phyloP scores from a whole-genome alignment of 2,329 filamentous ascomycete genomes.

The Dendryphion nanum region DNA sequence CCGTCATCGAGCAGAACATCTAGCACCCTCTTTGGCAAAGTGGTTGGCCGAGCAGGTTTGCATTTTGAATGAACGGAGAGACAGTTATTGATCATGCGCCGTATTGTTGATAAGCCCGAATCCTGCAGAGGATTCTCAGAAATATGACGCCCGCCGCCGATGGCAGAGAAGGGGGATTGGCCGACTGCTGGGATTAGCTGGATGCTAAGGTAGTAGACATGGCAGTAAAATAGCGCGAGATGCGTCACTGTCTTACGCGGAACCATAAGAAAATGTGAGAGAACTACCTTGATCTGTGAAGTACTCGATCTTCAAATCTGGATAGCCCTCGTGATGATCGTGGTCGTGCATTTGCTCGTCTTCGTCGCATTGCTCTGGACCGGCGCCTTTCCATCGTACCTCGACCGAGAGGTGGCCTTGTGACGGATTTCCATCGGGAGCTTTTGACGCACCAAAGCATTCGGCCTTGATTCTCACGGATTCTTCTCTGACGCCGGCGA shows the following conservation, averaged over 20 bases:
- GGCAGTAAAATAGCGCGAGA: too few relatives aligned
- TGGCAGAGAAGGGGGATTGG: constrained; percentile 34
- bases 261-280: too few relatives aligned
- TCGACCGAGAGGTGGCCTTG: constrained; percentile 37
- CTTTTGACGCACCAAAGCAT: constrained; percentile 16
- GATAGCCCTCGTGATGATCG: constrained; percentile 17
- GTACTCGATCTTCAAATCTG: constrained; percentile 37
- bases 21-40: constrained; percentile 29
- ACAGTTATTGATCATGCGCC: constrained; percentile 29
- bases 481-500: constrained; percentile 23
- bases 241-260: too few relatives aligned
- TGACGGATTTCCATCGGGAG: constrained; percentile 6
- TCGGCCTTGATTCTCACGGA: constrained; percentile 26
- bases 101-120: constrained; percentile 21
- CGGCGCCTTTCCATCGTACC: constrained; percentile 25
- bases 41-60: constrained; percentile 18
- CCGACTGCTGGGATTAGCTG: constrained; percentile 16
- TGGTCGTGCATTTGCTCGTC: constrained; percentile 17
- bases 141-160: constrained; percentile 32
- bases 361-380: constrained; percentile 16
- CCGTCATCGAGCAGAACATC: constrained; percentile 27
- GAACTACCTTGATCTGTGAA: constrained; percentile 35
- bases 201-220: too few relatives aligned
- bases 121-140: constrained; percentile 29
- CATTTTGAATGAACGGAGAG: constrained; percentile 31